Conservation (phyloP, 106 monocot genomes). For the Acorus calamus region DNA sequence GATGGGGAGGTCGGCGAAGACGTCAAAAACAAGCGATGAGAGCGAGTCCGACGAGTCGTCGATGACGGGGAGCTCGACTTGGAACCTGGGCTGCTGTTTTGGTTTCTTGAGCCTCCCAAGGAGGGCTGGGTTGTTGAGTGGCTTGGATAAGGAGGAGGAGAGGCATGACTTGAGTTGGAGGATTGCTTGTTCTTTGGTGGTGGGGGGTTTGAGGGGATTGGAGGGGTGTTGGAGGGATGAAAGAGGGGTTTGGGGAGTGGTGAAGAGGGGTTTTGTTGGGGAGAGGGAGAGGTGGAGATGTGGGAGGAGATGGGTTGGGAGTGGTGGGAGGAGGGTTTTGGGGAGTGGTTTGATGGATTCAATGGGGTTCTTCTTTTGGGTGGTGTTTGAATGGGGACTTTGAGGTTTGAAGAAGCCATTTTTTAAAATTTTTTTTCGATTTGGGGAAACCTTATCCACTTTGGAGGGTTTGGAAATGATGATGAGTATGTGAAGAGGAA, state of each 20-base stretch:
- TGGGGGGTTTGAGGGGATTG: conserved; percentile 29
- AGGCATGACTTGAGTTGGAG: conserved; percentile 71
- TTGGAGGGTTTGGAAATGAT: too few species aligned
- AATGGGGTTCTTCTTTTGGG: too few species aligned
- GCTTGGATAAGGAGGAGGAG: conserved; percentile 53
- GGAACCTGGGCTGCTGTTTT: conserved; percentile 52
- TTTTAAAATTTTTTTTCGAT: too few species aligned
- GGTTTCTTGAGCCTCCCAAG: conserved; percentile 60
- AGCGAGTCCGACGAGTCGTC: conserved; percentile 66
- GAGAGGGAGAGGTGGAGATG: not conserved
- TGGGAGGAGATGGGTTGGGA: not conserved
- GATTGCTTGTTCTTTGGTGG: conserved; percentile 66
- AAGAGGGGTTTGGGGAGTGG: not conserved
- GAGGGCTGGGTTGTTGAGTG: conserved; percentile 57
- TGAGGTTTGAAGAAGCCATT: too few species aligned
- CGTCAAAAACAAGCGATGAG: conserved; percentile 40
- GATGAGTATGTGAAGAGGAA: too few species aligned
- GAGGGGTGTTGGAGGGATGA: not conserved
- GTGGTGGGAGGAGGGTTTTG: too few species aligned
- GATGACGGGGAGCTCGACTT: conserved; percentile 81
- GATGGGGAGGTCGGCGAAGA: conserved; percentile 57
- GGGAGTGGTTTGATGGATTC: too few species aligned
- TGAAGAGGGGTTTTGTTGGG: not conserved
- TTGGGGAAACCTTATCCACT: too few species aligned
- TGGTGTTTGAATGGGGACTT: too few species aligned